These are phyloP conservation scores for Colletotrichum sp. DNA, from an alignment of 2,329 filamentous ascomycete species.

Conservation along the genomic window DNA sequence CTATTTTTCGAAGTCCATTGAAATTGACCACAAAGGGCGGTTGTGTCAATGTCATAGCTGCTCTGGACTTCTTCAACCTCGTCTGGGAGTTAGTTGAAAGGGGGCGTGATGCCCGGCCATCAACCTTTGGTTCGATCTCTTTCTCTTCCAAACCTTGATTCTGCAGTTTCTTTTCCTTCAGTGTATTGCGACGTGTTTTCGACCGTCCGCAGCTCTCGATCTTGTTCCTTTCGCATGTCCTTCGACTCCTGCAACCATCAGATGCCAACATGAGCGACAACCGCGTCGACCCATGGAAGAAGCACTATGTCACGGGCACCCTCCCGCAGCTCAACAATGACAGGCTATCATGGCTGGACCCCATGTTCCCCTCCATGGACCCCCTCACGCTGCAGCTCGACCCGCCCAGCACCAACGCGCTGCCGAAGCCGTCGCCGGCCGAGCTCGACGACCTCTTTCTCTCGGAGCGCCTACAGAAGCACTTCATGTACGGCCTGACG, in stretches of 20 bases:
- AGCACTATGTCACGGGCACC: background rate
- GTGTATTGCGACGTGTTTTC: background rate
- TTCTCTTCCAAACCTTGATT: background rate
- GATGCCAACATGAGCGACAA: background rate
- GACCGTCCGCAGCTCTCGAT: background rate
- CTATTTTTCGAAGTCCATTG: background rate
- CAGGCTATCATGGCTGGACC: constrained; percentile 12
- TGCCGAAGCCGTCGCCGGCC: background rate
- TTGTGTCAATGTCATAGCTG: background rate
- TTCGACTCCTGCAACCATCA: background rate
- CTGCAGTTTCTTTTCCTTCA: background rate
- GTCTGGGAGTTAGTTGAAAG: background rate
- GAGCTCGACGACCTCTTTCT: constrained; percentile 12
- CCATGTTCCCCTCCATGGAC: background rate
- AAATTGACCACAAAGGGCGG: background rate
- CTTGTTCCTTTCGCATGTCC: background rate
- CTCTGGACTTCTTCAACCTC: background rate
- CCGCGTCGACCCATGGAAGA: background rate
- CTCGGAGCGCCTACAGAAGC: background rate
- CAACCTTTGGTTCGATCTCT: background rate
- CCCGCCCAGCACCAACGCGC: background rate
- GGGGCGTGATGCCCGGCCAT: background rate
- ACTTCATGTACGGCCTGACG: background rate
- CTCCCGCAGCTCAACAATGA: background rate
- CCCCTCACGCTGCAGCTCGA: background rate